Evolutionary conservation across 805 yeast genomes (phyloP).

Genomic region (Wickerhamiella spandovensis): DNA sequence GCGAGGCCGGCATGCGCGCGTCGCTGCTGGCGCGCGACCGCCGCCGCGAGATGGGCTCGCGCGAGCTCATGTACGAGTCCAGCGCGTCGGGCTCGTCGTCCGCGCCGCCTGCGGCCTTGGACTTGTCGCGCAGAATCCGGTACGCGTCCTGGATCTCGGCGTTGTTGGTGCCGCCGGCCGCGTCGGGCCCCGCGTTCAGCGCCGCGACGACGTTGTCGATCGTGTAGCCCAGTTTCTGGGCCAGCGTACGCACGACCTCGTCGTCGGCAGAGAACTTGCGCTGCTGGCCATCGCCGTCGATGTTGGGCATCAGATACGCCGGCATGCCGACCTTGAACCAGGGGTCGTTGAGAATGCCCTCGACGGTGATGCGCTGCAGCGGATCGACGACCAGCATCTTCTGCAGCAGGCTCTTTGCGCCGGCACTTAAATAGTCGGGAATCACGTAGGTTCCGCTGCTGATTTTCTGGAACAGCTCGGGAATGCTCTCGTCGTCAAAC

Average conservation of each 20-base stretch:
- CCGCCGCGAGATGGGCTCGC: conserved; percentile 7
- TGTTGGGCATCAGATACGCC: conserved; percentile 43
- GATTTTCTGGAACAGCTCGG: conserved; percentile 84
- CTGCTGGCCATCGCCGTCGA: conserved; percentile 9
- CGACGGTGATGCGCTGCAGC: conserved; percentile 80
- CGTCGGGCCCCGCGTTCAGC: conserved; percentile 30
- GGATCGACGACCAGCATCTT: conserved; percentile 94
- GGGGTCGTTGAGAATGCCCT: conserved; percentile 83
- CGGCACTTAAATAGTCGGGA: conserved; percentile 74
- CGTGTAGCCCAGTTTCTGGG: conserved; percentile 80
- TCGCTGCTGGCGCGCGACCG: conserved; percentile 1
- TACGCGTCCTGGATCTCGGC: conserved; percentile 78
- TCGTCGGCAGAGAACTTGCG: conserved; percentile 40
- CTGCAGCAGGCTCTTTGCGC: conserved; percentile 71
- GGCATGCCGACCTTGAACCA: conserved; percentile 82
- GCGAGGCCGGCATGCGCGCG: not conserved
- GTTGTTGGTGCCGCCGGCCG: conserved; percentile 28
- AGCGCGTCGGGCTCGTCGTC: conserved; percentile 9
- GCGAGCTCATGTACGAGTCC: conserved; percentile 15
- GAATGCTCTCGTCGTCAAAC: conserved; percentile 91
- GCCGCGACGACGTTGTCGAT: conserved; percentile 71
- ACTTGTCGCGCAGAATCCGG: conserved; percentile 67
- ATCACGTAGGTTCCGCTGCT: conserved; percentile 84
- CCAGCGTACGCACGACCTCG: conserved; percentile 58
- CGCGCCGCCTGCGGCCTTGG: conserved; percentile 45